phyloP scores from a whole-genome alignment of 768 basidiomycete genomes.

The Butyriboletus loyo region DNA sequence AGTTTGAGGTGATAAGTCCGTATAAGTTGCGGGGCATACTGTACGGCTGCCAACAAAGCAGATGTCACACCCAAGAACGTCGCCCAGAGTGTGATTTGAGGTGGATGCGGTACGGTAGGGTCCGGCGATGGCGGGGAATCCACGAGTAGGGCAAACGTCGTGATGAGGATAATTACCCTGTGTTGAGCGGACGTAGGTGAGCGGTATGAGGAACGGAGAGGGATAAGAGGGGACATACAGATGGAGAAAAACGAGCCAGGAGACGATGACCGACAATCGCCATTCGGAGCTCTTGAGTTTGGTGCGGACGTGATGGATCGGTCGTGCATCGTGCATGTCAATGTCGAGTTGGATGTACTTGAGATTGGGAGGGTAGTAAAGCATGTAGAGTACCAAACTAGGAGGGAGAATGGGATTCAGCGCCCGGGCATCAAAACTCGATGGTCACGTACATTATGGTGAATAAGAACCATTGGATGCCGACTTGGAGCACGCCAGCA shows the following conservation, averaged over 20 bases:
- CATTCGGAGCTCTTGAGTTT: constrained; percentile 63
- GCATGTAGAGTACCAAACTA: constrained; percentile 86
- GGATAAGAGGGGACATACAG: constrained; percentile 50
- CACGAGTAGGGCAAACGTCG: constrained; percentile 60
- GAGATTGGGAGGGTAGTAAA: constrained; percentile 84
- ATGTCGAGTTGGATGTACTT: constrained; percentile 58
- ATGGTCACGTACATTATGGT: constrained; percentile 65
- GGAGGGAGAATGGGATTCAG: not conserved
- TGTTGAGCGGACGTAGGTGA: not conserved
- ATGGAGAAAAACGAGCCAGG: constrained; percentile 69
- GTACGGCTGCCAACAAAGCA: constrained; percentile 71
- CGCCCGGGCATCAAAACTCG: not conserved
- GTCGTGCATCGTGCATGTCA: constrained; percentile 41
- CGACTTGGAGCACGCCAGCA: constrained; percentile 80
- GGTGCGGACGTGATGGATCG: constrained; percentile 43
- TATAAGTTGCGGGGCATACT: constrained; percentile 85
- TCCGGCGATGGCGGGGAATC: constrained; percentile 39
- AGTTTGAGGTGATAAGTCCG: constrained; percentile 76
- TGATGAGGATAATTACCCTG: constrained; percentile 46
- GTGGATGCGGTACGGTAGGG: constrained; percentile 34
- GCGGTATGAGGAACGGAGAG: not conserved
- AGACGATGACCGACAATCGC: constrained; percentile 71
- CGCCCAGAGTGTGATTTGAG: constrained; percentile 61
- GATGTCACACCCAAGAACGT: constrained; percentile 84
- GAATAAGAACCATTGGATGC: constrained; percentile 82